A percentile compares a stretch with the other conserved stretches of the same genome.
Evolutionary conservation across 192 early-diverging fungal species (phyloP).

Genomic region (Rhizoclosmatium globosum): DNA sequence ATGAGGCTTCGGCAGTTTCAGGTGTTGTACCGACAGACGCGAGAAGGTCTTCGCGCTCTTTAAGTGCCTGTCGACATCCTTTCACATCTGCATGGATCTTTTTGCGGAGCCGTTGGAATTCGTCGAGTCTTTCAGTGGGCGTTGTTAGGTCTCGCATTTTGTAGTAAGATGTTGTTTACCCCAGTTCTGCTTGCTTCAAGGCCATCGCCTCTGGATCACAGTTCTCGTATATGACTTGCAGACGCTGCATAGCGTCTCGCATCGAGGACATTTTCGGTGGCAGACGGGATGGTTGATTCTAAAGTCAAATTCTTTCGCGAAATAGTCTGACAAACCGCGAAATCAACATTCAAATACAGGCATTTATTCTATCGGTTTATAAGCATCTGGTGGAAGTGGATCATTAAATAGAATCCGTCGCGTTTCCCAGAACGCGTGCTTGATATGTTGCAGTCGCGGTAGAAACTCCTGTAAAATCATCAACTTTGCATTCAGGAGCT

Average conservation of each 20-base stretch:
- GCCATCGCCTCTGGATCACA: slow-evolving; percentile 62
- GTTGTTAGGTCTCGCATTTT: too few relatives aligned
- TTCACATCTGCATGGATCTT: slow-evolving; percentile 63
- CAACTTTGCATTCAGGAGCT: neutral
- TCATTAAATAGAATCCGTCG: slow-evolving; percentile 7
- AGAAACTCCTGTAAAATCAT: neutral
- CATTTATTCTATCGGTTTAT: slow-evolving; percentile 1
- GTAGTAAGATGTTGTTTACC: slow-evolving; percentile 3
- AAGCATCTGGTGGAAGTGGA: neutral
- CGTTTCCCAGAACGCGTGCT: slow-evolving; percentile 19
- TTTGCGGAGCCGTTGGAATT: slow-evolving; percentile 62
- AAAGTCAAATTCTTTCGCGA: neutral
- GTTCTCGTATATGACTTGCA: slow-evolving; percentile 64
- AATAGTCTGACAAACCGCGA: neutral
- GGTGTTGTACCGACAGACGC: slow-evolving; percentile 56
- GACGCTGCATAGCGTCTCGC: slow-evolving; percentile 66
- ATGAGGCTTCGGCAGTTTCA: slow-evolving; percentile 67
- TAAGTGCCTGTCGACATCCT: slow-evolving; percentile 54
- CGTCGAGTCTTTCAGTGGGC: slow-evolving; percentile 46
- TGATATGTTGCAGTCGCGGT: neutral
- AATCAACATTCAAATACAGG: neutral
- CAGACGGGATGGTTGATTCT: too few relatives aligned
- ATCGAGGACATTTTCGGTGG: slow-evolving; percentile 41
- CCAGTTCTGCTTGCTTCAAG: slow-evolving; percentile 44
- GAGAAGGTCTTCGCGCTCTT: slow-evolving; percentile 60